These are phyloP conservation scores for Phialophora macrospora DNA, from an alignment of 2,329 filamentous ascomycete genomes.

Conservation along the genomic window DNA sequence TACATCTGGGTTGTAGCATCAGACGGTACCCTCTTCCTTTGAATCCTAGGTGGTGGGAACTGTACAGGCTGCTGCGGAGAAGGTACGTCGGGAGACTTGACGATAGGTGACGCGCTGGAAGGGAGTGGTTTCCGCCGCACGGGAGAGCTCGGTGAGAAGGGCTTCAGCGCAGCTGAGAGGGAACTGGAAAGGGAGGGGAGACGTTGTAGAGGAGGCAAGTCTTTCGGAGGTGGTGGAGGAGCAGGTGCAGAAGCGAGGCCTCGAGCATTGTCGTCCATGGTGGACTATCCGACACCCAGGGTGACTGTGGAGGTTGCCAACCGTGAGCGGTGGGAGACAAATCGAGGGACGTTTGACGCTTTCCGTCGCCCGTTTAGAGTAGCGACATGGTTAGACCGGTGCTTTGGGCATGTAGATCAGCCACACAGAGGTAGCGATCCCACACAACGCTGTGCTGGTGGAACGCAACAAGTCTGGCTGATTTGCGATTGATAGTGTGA, in stretches of 20 bases:
- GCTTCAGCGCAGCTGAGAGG: slow-evolving; percentile 27
- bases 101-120: slow-evolving; percentile 45
- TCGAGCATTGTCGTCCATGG: slow-evolving; percentile 28
- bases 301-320: slow-evolving; percentile 20
- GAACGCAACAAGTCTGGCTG: slow-evolving; percentile 24
- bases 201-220: slow-evolving; percentile 28
- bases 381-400: slow-evolving; percentile 31
- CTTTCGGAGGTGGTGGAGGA: slow-evolving; percentile 31
- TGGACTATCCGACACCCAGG: slow-evolving; percentile 6
- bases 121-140: slow-evolving; percentile 62
- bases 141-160: slow-evolving; percentile 42
- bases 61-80: slow-evolving; percentile 31
- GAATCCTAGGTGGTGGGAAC: slow-evolving; percentile 4
- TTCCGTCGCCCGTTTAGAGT: slow-evolving; percentile 34
- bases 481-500: slow-evolving; percentile 11
- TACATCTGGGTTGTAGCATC: slow-evolving; percentile 22
- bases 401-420: slow-evolving; percentile 30
- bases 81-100: slow-evolving; percentile 22
- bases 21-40: slow-evolving; percentile 13
- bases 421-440: slow-evolving; percentile 32
- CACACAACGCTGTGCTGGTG: slow-evolving; percentile 16
- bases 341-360: slow-evolving; percentile 31
- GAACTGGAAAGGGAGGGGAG: slow-evolving; percentile 29
- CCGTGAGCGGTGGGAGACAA: slow-evolving; percentile 17
- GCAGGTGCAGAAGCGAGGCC: slow-evolving; percentile 31